A percentile compares a stretch with the other conserved stretches of the same genome.
Evolutionary conservation across 805 yeast genomes (phyloP).

Genomic region (Tetrapisispora fleetii): DNA sequence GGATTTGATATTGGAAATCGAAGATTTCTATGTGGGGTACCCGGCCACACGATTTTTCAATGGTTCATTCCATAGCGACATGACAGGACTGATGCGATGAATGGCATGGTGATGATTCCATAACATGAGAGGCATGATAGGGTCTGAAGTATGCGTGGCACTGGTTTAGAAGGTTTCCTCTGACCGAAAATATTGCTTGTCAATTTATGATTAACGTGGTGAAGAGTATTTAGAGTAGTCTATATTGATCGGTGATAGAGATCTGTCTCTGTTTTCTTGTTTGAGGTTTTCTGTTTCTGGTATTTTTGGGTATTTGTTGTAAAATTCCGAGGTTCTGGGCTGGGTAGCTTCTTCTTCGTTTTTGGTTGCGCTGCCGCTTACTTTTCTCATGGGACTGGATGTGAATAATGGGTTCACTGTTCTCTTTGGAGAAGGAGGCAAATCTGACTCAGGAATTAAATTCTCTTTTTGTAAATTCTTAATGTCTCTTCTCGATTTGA

Average conservation of each 20-base stretch:
- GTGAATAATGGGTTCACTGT: constrained; percentile 25
- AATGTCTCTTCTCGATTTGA: constrained; percentile 27
- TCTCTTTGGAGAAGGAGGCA: constrained; percentile 26
- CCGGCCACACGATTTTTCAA: no score
- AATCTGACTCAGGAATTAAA: constrained; percentile 22
- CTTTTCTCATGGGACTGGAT: constrained; percentile 24
- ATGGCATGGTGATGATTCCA: no score
- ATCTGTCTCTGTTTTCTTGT: constrained; percentile 11
- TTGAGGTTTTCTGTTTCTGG: constrained; percentile 24
- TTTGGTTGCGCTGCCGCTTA: background rate
- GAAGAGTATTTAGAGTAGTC: constrained; percentile 21
- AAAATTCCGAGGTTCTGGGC: constrained; percentile 8
- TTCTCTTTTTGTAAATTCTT: constrained; percentile 24
- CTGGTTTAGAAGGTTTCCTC: no score
- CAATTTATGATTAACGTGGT: constrained; percentile 1
- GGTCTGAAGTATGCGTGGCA: no score
- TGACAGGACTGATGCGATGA: no score
- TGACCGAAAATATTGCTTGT: no score
- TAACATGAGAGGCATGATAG: no score
- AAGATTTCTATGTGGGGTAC: background rate
- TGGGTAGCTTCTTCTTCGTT: constrained; percentile 4
- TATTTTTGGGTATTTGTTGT: constrained; percentile 25
- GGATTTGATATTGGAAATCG: background rate
- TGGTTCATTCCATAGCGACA: no score
- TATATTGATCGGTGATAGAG: constrained; percentile 21